Base-by-base conservation (phyloP, 495 filamentous ascomycete species). In the Talaromyces adpressus region DNA sequence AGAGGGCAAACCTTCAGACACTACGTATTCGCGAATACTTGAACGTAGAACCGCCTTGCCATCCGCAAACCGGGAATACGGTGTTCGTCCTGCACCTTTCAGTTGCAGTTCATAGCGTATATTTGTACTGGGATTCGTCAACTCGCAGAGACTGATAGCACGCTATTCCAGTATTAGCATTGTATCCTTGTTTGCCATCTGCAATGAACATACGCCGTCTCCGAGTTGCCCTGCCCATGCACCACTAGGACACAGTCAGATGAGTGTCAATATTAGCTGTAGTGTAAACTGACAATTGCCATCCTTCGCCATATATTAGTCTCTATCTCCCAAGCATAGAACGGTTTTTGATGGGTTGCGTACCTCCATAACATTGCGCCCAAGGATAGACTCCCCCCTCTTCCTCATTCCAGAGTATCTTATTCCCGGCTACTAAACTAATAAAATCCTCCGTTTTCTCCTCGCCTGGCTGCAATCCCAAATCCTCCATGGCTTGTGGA, bases 51-150 rank as follows among this genome's bases (percentile, higher is more conserved):
- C 94, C 2, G 94, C 94, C 70, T 94, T 93, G 29, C 94, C 94
- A 75, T 98, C 94, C n/a, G 94, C 94, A 67, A 98, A 98, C 12
- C 94, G 88, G 22, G 90, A 94, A 73, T 98, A 98, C 0, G 94
- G 94, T 3, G 94, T 98, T 66, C 85, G 79, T 3, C 94, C 94
- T 27, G 94, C 93, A 23, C 94, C 94, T 75, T 96, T 98, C 56
- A 98, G 81, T 70, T 97, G 94, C 8, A 98, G 71, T 73, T 98
- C 94, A 71, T 94, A 97, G 4, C 92, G 83, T 16, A 68, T 78
- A 1, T 82, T 81, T 1, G 91, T 91, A 0, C 71, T 64, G 16
- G 91, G 87, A 71, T 96, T 96, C 12, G 87, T 96, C 27, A 84
- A 79, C 69, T 98, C 94, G 67, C 97, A 98, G 0, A 98, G 80